Percentiles rank a stretch among this genome's conserved stretches.
Evolutionary conservation across 1,139 yeast genomes (phyloP).

Genomic region (Williopsis jadinii): DNA sequence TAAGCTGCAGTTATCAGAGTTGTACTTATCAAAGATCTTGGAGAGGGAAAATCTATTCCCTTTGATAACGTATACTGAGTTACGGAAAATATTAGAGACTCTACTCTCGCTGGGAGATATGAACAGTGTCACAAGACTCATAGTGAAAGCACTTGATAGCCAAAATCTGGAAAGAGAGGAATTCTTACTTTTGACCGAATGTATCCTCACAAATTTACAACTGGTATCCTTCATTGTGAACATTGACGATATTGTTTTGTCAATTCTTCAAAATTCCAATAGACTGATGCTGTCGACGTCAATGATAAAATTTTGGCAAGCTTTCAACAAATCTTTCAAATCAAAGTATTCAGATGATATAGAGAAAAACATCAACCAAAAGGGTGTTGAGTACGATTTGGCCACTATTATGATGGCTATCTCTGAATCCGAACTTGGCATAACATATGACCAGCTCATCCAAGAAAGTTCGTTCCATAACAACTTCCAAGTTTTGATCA

Average conservation of each 20-base stretch:
- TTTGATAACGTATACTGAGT: slow-evolving; percentile 16
- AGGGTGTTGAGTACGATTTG: slow-evolving; percentile 3
- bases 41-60: slow-evolving; percentile 15
- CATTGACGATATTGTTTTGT: slow-evolving; percentile 7
- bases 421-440: slow-evolving; percentile 1
- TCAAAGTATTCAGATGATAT: slow-evolving; percentile 6
- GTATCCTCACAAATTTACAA: slow-evolving; percentile 29
- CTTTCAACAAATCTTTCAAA: slow-evolving; percentile 4
- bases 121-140: slow-evolving; percentile 8
- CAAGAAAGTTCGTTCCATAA: slow-evolving; percentile 12
- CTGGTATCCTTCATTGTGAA: slow-evolving; percentile 4
- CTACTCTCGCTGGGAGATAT: slow-evolving; percentile 11
- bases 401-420: slow-evolving; percentile 4
- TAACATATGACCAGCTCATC: slow-evolving; percentile 10
- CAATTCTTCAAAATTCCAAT: slow-evolving; percentile 8
- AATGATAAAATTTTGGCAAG: slow-evolving; percentile 5
- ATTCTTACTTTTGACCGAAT: slow-evolving; percentile 31
- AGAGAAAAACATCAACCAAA: slow-evolving; percentile 1
- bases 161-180: slow-evolving; percentile 21
- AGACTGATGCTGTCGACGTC: slow-evolving; percentile 1
- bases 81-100: slow-evolving; percentile 10
- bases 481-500: slow-evolving; percentile 18
- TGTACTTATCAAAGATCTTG: slow-evolving; percentile 23
- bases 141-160: slow-evolving; percentile 14
- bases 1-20: slow-evolving; percentile 36